Conservation (phyloP, 331 rosid genomes). For the Acacia concinna region DNA sequence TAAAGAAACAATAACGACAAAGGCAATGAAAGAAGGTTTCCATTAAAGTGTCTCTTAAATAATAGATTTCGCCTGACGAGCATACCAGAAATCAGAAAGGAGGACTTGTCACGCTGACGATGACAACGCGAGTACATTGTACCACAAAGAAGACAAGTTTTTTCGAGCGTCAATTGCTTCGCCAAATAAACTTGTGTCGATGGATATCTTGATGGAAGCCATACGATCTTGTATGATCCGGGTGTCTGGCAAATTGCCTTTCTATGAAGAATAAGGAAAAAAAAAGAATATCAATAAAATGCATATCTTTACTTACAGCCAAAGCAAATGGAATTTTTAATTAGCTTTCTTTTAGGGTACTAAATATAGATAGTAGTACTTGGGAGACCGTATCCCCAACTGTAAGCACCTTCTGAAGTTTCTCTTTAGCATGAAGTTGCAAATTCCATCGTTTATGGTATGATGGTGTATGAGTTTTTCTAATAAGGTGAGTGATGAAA, state of each 20-base stretch:
- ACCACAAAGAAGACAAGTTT: background rate
- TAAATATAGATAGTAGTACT: background rate
- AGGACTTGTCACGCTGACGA: conserved; percentile 3
- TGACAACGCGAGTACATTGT: background rate
- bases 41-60: background rate
- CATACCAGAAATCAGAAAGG: background rate
- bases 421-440: too few relatives aligned
- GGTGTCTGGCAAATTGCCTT: background rate
- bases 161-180: background rate
- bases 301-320: background rate
- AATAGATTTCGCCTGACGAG: background rate
- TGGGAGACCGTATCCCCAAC: too few relatives aligned
- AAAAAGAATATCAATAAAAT: background rate
- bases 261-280: background rate
- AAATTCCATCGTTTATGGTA: too few relatives aligned
- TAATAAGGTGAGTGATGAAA: too few relatives aligned
- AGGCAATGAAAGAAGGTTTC: background rate
- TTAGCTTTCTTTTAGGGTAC: background rate
- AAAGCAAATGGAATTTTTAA: background rate
- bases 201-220: background rate
- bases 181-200: background rate
- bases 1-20: conserved; percentile 21
- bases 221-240: too few relatives aligned
- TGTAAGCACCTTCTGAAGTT: too few relatives aligned
- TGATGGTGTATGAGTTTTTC: too few relatives aligned